These are phyloP conservation scores for Xylaria curta DNA, from an alignment of 495 filamentous ascomycete species.

Conservation along the genomic window DNA sequence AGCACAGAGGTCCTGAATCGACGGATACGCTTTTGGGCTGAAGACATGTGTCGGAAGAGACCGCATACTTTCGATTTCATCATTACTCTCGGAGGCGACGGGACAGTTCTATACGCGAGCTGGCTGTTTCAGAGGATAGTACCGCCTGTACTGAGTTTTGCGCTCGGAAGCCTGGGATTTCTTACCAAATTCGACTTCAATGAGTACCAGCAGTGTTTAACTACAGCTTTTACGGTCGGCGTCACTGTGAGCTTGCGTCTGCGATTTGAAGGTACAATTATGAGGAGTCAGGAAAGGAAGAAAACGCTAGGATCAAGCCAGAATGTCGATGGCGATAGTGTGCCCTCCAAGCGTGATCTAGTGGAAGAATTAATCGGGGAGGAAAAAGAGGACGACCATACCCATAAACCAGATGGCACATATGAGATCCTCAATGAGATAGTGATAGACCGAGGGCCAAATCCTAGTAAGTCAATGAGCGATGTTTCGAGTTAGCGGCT, in stretches of 20 bases:
- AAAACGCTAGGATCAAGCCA: conserved; percentile 38
- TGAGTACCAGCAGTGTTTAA: conserved; percentile 71
- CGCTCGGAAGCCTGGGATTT: conserved; percentile 90
- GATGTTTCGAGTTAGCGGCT: not conserved
- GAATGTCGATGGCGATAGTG: conserved; percentile 38
- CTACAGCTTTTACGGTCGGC: conserved; percentile 77
- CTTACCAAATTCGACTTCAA: conserved; percentile 95
- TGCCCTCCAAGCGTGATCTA: conserved; percentile 63
- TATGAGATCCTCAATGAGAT: conserved; percentile 92
- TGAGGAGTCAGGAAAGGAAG: conserved; percentile 69
- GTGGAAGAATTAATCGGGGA: conserved; percentile 88
- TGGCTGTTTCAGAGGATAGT: conserved; percentile 99
- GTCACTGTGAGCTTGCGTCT: conserved; percentile 87
- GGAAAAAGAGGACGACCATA: conserved; percentile 77
- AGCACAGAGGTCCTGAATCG: conserved; percentile 58
- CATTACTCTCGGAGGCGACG: conserved; percentile 93
- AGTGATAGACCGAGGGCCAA: conserved; percentile 90
- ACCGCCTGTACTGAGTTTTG: conserved; percentile 89
- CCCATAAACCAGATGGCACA: conserved; percentile 79
- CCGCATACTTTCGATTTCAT: conserved; percentile 95
- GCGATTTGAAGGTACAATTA: conserved; percentile 93
- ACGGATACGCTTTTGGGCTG: conserved; percentile 82
- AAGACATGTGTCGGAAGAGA: conserved; percentile 72
- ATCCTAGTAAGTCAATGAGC: conserved; percentile 69
- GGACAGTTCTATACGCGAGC: conserved; percentile 91